These are phyloP conservation scores for Globisporangium recalcitrans DNA, from an alignment of 352 stramenopile species.

Conservation along the genomic window DNA sequence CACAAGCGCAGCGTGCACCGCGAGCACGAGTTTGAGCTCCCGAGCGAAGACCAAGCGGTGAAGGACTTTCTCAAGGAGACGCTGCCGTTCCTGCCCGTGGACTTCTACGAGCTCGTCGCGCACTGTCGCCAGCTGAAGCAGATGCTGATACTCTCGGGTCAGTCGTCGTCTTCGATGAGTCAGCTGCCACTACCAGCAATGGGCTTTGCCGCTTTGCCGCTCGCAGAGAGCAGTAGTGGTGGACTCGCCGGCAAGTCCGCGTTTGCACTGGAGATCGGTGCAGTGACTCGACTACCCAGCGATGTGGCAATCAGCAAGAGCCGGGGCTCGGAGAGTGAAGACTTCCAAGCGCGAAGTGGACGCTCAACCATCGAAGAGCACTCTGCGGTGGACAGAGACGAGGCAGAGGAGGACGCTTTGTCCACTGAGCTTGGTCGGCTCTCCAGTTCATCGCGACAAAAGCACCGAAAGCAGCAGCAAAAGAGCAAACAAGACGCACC, in stretches of 20 bases:
- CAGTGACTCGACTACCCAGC: neutral
- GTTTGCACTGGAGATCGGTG: slow-evolving; percentile 3
- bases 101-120: slow-evolving; percentile 70
- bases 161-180: slow-evolving; percentile 16
- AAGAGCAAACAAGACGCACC: slow-evolving; percentile 13
- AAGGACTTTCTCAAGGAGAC: slow-evolving; percentile 46
- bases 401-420: neutral
- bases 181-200: slow-evolving; percentile 1
- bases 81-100: slow-evolving; percentile 68
- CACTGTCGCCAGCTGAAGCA: slow-evolving; percentile 50
- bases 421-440: neutral
- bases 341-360: slow-evolving; percentile 6
- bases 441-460: slow-evolving; percentile 21
- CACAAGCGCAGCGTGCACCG: slow-evolving; percentile 58
- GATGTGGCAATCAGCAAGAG: slow-evolving; percentile 6
- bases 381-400: slow-evolving; percentile 3
- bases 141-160: slow-evolving; percentile 13
- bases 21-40: slow-evolving; percentile 44
- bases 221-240: neutral
- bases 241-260: neutral
- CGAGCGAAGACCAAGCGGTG: slow-evolving; percentile 55
- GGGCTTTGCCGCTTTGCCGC: neutral
- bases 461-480: slow-evolving; percentile 31
- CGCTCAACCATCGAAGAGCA: slow-evolving; percentile 13
- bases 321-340: slow-evolving; percentile 2